Conservation (phyloP, 2,329 filamentous ascomycete genomes). For the Cordyceps javanica region DNA sequence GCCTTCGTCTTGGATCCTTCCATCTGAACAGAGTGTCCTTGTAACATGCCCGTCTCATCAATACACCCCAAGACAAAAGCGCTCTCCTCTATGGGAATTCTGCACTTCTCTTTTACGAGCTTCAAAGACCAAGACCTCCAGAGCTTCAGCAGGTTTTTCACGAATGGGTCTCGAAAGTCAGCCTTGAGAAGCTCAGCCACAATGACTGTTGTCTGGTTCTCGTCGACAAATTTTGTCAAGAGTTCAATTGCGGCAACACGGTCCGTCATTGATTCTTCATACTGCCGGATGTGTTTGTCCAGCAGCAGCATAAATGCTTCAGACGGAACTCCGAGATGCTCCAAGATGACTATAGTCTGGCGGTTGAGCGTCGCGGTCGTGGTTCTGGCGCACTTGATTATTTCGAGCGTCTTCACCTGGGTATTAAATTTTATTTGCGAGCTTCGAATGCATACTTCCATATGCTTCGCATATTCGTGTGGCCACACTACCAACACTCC, state of each 20-base stretch:
- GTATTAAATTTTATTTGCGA: conserved; percentile 86
- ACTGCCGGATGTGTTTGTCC: conserved; percentile 57
- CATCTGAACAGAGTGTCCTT: conserved; percentile 58
- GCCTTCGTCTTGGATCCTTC: conserved; percentile 36
- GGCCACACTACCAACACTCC: conserved; percentile 77
- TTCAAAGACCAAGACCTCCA: conserved; percentile 91
- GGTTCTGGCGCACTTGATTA: conserved; percentile 74
- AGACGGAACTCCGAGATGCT: conserved; percentile 65
- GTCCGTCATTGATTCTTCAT: conserved; percentile 64
- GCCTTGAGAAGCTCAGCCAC: conserved; percentile 71
- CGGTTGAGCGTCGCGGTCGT: conserved; percentile 78
- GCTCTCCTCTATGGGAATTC: conserved; percentile 73
- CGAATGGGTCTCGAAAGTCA: conserved; percentile 85
- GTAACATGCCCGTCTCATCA: conserved; percentile 73
- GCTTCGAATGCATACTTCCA: conserved; percentile 69
- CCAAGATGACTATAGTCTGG: conserved; percentile 83
- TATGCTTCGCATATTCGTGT: conserved; percentile 46
- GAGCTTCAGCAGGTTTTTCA: conserved; percentile 68
- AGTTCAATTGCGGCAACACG: conserved; percentile 58
- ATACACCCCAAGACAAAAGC: conserved; percentile 84
- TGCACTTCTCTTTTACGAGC: conserved; percentile 85
- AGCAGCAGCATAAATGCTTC: conserved; percentile 63
- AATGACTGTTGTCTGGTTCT: conserved; percentile 70
- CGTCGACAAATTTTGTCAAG: conserved; percentile 71
- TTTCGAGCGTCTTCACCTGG: conserved; percentile 66